Conservation (phyloP, 2,329 filamentous ascomycete species). For the Atkinsonella hypoxylon region DNA sequence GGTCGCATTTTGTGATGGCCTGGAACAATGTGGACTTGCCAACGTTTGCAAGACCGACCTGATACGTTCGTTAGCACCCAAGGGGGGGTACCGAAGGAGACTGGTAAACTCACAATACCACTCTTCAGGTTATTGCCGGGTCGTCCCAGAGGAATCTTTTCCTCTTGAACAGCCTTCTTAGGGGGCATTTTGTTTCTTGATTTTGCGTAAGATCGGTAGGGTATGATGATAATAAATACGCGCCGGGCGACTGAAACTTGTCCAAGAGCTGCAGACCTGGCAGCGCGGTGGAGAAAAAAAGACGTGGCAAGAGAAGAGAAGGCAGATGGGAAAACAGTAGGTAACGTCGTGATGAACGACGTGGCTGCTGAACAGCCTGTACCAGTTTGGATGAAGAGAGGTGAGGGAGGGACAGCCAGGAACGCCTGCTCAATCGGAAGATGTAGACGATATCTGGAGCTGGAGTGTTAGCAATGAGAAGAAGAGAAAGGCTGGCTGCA, state of each 20-base stretch:
- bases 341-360: constrained; percentile 32
- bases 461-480: constrained; percentile 3
- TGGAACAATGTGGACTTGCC: constrained; percentile 99
- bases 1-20: constrained; percentile 92
- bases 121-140: constrained; percentile 98
- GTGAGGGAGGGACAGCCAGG: constrained; percentile 1
- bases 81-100: constrained; percentile 1
- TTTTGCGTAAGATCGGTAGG: constrained; percentile 46
- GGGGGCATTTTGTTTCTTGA: constrained; percentile 76
- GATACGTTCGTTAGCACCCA: constrained; percentile 8
- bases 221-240: constrained; percentile 36
- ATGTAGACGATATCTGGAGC: constrained; percentile 6
- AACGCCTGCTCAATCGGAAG: constrained; percentile 16
- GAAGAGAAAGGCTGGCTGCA: constrained; percentile 13
- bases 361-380: constrained; percentile 31
- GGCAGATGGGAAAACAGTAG: constrained; percentile 21
- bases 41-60: constrained; percentile 98
- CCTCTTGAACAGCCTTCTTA: constrained; percentile 83
- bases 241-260: constrained; percentile 39
- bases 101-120: constrained; percentile 66
- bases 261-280: constrained; percentile 51
- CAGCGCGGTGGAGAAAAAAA: constrained; percentile 47
- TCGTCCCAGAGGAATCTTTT: constrained; percentile 92
- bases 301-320: constrained; percentile 43
- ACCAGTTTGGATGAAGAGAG: constrained; percentile 10